A percentile compares a stretch with the other conserved stretches of the same genome.
Conservation (phyloP, 73 alveolate genomes). For the Breviolum minutum region DNA sequence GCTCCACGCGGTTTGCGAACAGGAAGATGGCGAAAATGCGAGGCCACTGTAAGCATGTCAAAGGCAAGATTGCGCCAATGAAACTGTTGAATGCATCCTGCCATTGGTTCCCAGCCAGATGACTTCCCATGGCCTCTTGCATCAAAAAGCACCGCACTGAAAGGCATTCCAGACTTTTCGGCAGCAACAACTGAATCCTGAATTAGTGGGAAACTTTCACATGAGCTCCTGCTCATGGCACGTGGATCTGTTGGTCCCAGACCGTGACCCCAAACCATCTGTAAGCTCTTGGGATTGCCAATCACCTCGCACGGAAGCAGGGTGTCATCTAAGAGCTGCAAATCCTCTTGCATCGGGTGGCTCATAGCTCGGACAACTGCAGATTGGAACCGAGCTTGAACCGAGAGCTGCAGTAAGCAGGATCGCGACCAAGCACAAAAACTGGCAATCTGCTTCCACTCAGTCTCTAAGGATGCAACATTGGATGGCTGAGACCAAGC, state of each 20-base stretch:
- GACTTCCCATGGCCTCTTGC: constrained; percentile 83
- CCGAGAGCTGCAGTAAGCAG: too few relatives aligned
- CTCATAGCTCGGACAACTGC: background rate
- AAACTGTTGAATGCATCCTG: constrained; percentile 55
- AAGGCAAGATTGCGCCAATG: constrained; percentile 85
- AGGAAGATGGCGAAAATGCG: constrained; percentile 40
- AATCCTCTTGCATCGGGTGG: background rate
- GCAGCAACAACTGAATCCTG: constrained; percentile 4
- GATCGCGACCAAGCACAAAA: background rate
- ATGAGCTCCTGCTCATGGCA: constrained; percentile 42
- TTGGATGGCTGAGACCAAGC: background rate
- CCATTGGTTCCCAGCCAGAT: constrained; percentile 84
- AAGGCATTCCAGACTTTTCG: background rate
- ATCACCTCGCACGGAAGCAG: constrained; percentile 65
- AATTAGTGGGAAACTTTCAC: constrained; percentile 70
- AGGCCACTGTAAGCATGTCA: constrained; percentile 68
- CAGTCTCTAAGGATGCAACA: background rate
- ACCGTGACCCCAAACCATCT: constrained; percentile 69
- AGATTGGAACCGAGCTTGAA: background rate
- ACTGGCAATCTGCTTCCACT: background rate
- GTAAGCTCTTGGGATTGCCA: constrained; percentile 14
- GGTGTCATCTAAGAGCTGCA: constrained; percentile 53
- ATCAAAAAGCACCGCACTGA: constrained; percentile 55
- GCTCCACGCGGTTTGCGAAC: constrained; percentile 70
- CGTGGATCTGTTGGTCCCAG: constrained; percentile 92